Conservation (phyloP, 78 protist species). For the Dictyostelium firmibasis region DNA sequence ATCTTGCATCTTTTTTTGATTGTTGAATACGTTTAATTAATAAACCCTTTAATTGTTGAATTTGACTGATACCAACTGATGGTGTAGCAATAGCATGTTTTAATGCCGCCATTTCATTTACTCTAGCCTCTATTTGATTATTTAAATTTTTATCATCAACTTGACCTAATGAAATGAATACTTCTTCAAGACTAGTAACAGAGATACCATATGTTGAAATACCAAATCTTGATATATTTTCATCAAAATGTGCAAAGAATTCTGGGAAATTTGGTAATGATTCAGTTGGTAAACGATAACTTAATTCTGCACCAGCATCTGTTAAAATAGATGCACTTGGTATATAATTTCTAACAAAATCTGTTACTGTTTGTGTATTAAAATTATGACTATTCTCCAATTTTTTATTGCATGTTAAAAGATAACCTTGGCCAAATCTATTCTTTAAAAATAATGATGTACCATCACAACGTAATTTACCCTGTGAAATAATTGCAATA, state of each 20-base stretch:
- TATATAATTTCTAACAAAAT: constrained; percentile 12
- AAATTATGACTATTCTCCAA: not conserved
- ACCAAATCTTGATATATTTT: not conserved
- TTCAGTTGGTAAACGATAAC: constrained; percentile 18
- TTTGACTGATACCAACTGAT: not conserved
- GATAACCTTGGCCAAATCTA: constrained; percentile 88
- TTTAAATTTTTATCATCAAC: not conserved
- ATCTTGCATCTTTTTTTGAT: constrained; percentile 24
- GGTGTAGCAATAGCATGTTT: not conserved
- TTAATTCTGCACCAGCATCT: constrained; percentile 46
- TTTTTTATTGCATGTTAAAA: constrained; percentile 24
- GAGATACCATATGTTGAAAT: constrained; percentile 42
- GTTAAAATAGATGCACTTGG: constrained; percentile 34
- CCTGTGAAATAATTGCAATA: constrained; percentile 94
- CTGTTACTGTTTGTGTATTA: not conserved
- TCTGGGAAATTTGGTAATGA: constrained; percentile 4
- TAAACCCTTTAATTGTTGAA: constrained; percentile 32
- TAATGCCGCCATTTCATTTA: not conserved
- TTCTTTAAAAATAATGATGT: constrained; percentile 51
- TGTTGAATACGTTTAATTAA: constrained; percentile 30
- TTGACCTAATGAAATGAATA: constrained; percentile 42
- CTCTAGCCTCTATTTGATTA: not conserved
- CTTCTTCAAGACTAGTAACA: constrained; percentile 53
- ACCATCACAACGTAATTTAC: constrained; percentile 86
- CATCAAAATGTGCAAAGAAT: constrained; percentile 31